phyloP scores from a whole-genome alignment of 2,329 filamentous ascomycete genomes.

The Ophiognomonia clavigignenti-juglandacearum region DNA sequence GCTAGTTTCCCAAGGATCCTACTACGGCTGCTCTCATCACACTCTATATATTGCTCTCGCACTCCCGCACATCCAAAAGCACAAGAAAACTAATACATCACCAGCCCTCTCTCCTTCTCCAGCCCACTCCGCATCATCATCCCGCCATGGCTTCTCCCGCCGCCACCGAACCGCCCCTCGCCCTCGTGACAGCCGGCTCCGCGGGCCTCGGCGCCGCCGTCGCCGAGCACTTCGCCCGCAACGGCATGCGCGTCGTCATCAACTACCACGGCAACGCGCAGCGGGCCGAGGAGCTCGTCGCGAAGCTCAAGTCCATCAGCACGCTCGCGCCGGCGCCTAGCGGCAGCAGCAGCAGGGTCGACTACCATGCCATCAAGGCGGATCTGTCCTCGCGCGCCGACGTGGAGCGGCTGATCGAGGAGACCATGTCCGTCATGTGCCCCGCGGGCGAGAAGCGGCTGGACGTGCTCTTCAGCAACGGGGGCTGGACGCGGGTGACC shows the following conservation, averaged over 20 bases:
- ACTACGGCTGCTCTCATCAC: too few species aligned
- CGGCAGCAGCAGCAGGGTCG: constrained; percentile 17
- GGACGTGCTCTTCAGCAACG: constrained; percentile 76
- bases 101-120: too few species aligned
- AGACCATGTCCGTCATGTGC: constrained; percentile 56
- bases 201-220: constrained; percentile 69
- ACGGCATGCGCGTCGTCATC: constrained; percentile 65
- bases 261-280: constrained; percentile 64
- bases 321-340: constrained; percentile 43
- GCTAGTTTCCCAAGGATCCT: too few species aligned
- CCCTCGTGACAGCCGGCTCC: constrained; percentile 46
- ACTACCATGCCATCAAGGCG: constrained; percentile 54
- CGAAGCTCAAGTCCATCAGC: constrained; percentile 47
- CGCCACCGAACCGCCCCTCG: constrained; percentile 30
- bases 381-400: constrained; percentile 60
- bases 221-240: constrained; percentile 59
- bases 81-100: too few species aligned
- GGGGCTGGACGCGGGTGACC: constrained; percentile 48
- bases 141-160: constrained; percentile 22
- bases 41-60: too few species aligned
- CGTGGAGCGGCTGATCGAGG: constrained; percentile 53
- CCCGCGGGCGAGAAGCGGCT: constrained; percentile 37
- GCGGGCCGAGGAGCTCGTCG: constrained; percentile 54
- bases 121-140: too few species aligned
- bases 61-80: too few species aligned